Evolutionary conservation across 345 rosid species (phyloP), one percentile per base, ranked within the genome.

Genomic region (Litchi chinensis): DNA sequence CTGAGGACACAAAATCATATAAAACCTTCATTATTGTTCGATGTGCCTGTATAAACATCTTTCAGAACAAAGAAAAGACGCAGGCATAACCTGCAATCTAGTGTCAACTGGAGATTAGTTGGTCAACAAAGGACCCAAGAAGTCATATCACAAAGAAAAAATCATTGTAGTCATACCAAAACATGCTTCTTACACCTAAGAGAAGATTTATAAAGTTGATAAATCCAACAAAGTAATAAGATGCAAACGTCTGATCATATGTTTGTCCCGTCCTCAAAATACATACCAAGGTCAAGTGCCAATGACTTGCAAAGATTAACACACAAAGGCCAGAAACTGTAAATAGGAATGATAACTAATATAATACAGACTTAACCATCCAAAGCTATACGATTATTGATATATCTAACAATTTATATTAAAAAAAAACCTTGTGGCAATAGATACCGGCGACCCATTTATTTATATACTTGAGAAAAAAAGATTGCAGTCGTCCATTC

Each of bases 391-490:
- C 70, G 43, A 22, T 46, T 12, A 41, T 37, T 19, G 28, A 54
- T 12, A 26, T 12, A 59, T 21, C 44, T 52, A 62, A 40, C 43
- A 60, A 19, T 50, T 54, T 26, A 26, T 0, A 0, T 26, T 0
- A 26, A 26, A 26, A 26, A 77, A n/a, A 62, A 65, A 96, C 97
- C 97, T 90, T 91, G 90, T 94, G 99, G 83, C 99, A 96, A 70
- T 96, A 93, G 80, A 96, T 90, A 68, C 86, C 77, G 75, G 91
- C 98, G 79, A 96, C 92, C 99, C 97, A 96, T 64, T 73, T 80
- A 75, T 96, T 92, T 15, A 86, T 5, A 74, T 89, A 75, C 78
- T 87, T 91, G 70, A 93, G 95, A 82, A 91, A 59, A 80, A 91
- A 88, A 19, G 97, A 95, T 78, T 83, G 82, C 24, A 89, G 0